phyloP scores from a whole-genome alignment of 2,329 filamentous ascomycete genomes.

The Dryadomyces quercivorus region DNA sequence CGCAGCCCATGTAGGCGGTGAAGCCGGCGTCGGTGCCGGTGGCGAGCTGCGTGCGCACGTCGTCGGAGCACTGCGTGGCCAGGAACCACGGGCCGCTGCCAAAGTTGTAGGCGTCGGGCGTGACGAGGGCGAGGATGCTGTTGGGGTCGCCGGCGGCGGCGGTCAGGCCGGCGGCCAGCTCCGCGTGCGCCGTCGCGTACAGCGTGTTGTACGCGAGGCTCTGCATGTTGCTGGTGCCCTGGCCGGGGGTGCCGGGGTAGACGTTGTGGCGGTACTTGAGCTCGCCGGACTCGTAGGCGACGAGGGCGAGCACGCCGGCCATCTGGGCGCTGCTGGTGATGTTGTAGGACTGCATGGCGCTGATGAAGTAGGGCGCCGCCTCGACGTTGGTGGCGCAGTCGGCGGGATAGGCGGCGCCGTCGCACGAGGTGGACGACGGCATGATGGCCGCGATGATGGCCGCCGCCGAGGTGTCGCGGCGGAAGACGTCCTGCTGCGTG shows the following conservation, averaged over 20 bases:
- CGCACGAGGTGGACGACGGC: conserved; percentile 43
- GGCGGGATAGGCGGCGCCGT: conserved; percentile 27
- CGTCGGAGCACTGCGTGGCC: conserved; percentile 26
- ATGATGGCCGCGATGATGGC: conserved; percentile 39
- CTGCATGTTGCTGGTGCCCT: conserved; percentile 55
- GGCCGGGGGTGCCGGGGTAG: conserved; percentile 42
- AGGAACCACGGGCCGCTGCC: conserved; percentile 40
- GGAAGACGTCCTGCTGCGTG: not conserved
- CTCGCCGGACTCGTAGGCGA: conserved; percentile 57
- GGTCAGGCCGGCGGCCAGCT: conserved; percentile 18
- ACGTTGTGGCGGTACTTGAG: conserved; percentile 61
- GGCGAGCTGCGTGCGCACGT: conserved; percentile 22
- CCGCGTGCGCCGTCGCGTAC: conserved; percentile 33
- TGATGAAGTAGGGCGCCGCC: conserved; percentile 44
- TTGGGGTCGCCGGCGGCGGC: conserved; percentile 22
- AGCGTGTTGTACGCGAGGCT: conserved; percentile 24
- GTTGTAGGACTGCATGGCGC: conserved; percentile 43
- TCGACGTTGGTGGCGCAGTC: conserved; percentile 56
- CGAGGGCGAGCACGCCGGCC: conserved; percentile 57
- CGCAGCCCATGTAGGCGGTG: conserved; percentile 33
- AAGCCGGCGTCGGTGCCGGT: conserved; percentile 28
- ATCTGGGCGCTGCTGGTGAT: conserved; percentile 45
- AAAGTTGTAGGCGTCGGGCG: conserved; percentile 39
- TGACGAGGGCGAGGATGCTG: conserved; percentile 31
- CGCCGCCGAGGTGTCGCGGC: conserved; percentile 14